Conservation (phyloP, 768 basidiomycete genomes). For the Astraeus odoratus region DNA sequence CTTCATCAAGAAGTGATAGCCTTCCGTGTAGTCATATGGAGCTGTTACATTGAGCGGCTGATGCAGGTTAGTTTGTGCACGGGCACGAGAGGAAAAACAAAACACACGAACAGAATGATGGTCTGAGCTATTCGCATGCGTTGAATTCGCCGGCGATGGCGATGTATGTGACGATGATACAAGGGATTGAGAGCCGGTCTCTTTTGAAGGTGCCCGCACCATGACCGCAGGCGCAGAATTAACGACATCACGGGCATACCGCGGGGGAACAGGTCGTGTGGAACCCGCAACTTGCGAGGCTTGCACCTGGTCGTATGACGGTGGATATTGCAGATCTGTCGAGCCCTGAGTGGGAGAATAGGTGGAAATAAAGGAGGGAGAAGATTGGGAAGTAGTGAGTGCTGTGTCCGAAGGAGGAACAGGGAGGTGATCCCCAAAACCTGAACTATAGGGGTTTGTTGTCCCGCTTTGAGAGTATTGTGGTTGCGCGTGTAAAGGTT, state of each 20-base stretch:
- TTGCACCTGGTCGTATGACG: constrained; percentile 19
- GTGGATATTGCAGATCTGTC: constrained; percentile 34
- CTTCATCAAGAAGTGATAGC: constrained; percentile 96
- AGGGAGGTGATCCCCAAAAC: constrained; percentile 24
- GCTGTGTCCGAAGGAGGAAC: constrained; percentile 27
- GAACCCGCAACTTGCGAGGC: constrained; percentile 19
- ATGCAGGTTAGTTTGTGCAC: constrained; percentile 49
- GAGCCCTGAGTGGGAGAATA: constrained; percentile 27
- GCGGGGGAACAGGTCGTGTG: constrained; percentile 27
- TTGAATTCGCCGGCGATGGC: constrained; percentile 37
- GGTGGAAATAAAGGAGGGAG: constrained; percentile 23
- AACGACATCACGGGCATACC: constrained; percentile 44
- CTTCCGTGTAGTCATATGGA: constrained; percentile 93
- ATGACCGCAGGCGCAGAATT: constrained; percentile 32
- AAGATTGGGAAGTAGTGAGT: constrained; percentile 21
- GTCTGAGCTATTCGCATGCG: constrained; percentile 32
- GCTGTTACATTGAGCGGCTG: constrained; percentile 54
- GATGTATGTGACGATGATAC: constrained; percentile 31
- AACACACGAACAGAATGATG: constrained; percentile 19
- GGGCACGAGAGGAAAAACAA: constrained; percentile 13
- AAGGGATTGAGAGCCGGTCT: constrained; percentile 21
- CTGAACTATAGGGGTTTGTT: constrained; percentile 13
- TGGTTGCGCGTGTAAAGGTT: constrained; percentile 28
- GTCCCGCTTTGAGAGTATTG: constrained; percentile 15
- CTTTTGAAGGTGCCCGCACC: constrained; percentile 23